Conservation (phyloP, 176 grass and related monocot genomes). For the Urochloa ruziziensis region DNA sequence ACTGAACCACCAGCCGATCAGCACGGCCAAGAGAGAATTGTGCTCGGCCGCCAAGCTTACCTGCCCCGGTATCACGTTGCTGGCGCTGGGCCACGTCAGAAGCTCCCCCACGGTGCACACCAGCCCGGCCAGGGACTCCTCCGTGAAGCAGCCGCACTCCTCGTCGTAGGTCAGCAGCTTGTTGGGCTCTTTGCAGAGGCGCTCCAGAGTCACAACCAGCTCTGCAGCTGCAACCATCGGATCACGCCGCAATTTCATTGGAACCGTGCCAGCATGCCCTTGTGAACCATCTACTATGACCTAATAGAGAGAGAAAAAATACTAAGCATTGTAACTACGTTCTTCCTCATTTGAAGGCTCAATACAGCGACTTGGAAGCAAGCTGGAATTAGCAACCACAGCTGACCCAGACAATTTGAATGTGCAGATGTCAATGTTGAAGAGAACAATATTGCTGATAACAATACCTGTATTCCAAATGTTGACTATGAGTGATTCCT, state of each 20-base stretch:
- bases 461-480: neutral
- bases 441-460: neutral
- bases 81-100: constrained; percentile 85
- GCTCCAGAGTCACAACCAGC: constrained; percentile 80
- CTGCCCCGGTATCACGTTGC: constrained; percentile 96
- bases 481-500: neutral
- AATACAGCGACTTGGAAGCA: neutral
- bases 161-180: constrained; percentile 56
- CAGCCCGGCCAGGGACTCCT: constrained; percentile 71
- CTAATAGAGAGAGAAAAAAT: constrained; percentile 18
- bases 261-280: constrained; percentile 93
- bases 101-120: constrained; percentile 96
- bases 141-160: constrained; percentile 54
- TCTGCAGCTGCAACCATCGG: constrained; percentile 93
- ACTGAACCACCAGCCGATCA: neutral
- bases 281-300: constrained; percentile 82
- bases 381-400: neutral
- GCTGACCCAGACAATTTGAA: neutral
- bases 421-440: neutral
- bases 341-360: neutral
- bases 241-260: constrained; percentile 94
- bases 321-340: neutral
- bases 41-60: constrained; percentile 21
- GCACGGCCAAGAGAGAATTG: neutral
- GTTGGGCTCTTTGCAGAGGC: constrained; percentile 76